Evolutionary conservation across 2,329 filamentous ascomycete species (phyloP), one percentile per base, ranked within the genome.

Genomic region (Chrysosphaeria jannelii): DNA sequence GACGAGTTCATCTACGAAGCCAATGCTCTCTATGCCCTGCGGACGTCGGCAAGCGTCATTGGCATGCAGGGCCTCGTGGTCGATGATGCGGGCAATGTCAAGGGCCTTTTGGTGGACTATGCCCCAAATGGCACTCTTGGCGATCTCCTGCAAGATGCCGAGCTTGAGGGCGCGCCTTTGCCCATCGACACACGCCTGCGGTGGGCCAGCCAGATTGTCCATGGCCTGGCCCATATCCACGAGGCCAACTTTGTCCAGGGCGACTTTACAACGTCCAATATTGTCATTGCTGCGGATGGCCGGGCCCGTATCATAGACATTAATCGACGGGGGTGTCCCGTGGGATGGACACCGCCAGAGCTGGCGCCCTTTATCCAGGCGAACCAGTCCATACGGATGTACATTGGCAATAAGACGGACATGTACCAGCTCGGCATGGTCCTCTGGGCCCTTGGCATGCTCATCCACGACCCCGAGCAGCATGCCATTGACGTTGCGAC

Each of bases 241-340:
- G 81, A 93, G 42, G 68, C 75, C 12, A 85, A 85, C 4, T 93
- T 89, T 40, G 85, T 97, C 8, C 85, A 97, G 39, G 85, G 85
- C 13, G 85, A 97, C 39, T 91, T 97, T 33, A 97, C 85, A 0
- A 53, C 97, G 14, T 90, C 79, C 5, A 97, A 97, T 39, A 89
- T 97, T 32, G 85, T 97, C 29, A 70, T 97, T 36, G 76, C 93
- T 40, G 54, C 57, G 8, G 46, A 70, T 20, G 67, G 78, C 37
- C 58, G 91, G 37, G 85, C 81, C 6, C 81, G 88, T 36, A 93
- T 97, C 33, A 97, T 97, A 38, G 85, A 97, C 43, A 91, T 97
- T 47, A 97, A 97, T 46, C 60, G 85, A 26, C 58, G 85, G 35
- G 85, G 85, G n/a, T 97, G 85, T 36, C 85, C 85, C 0, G 74